Evolutionary conservation across 257 asterid species (phyloP).

Genomic region (Hygrophila difformis): DNA sequence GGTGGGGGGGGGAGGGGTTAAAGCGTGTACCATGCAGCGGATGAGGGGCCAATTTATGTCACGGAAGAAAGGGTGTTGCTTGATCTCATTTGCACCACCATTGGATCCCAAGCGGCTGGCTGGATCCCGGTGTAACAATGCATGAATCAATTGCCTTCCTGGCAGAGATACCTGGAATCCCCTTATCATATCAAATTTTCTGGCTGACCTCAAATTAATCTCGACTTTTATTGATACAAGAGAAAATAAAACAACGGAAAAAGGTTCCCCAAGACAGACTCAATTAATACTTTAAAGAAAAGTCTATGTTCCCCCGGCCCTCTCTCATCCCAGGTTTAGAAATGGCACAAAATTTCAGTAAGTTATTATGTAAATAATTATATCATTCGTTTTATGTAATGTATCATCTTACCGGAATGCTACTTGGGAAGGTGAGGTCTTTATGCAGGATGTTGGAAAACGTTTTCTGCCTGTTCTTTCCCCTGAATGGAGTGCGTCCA

Average conservation of each 20-base stretch:
- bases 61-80: slow-evolving; percentile 76
- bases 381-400: neutral
- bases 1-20: no score
- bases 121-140: slow-evolving; percentile 75
- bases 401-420: slow-evolving; percentile 67
- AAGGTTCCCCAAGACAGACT: no score
- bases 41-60: slow-evolving; percentile 89
- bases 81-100: slow-evolving; percentile 85
- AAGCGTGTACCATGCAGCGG: slow-evolving; percentile 68
- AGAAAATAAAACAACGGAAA: no score
- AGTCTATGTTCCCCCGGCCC: no score
- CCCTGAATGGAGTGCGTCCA: slow-evolving; percentile 98
- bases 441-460: slow-evolving; percentile 86
- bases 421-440: slow-evolving; percentile 97
- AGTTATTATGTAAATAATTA: neutral
- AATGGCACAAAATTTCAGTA: neutral
- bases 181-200: slow-evolving; percentile 6
- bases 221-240: neutral
- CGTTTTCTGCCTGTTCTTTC: slow-evolving; percentile 94
- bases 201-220: neutral
- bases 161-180: slow-evolving; percentile 60
- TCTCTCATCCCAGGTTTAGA: no score
- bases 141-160: slow-evolving; percentile 77
- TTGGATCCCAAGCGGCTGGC: slow-evolving; percentile 75
- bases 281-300: no score